Percentiles rank a stretch among this genome's conserved stretches.
These are phyloP conservation scores for Hypoxylon cercidicola DNA, from an alignment of 495 filamentous ascomycete genomes.

Conservation along the genomic window DNA sequence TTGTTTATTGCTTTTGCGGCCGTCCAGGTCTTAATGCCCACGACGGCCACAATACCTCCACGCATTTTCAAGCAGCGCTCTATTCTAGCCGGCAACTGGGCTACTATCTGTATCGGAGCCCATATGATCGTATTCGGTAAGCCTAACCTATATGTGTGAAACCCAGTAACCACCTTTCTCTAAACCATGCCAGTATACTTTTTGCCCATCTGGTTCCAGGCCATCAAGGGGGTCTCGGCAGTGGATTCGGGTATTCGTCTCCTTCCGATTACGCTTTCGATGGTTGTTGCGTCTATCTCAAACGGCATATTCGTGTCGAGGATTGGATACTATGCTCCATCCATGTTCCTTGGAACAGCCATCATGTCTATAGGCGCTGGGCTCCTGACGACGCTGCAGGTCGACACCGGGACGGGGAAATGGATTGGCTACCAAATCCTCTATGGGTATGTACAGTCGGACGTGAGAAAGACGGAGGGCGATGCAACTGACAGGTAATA, in stretches of 20 bases:
- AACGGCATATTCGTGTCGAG: conserved; percentile 58
- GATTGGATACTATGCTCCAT: conserved; percentile 71
- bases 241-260: conserved; percentile 61
- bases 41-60: conserved; percentile 75
- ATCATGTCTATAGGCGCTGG: conserved; percentile 70
- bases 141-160: conserved; percentile 45
- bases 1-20: conserved; percentile 66
- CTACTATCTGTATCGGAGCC: conserved; percentile 60
- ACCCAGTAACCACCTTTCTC: not conserved
- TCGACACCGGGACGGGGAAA: conserved; percentile 57
- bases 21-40: conserved; percentile 68
- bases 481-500: conserved; percentile 35
- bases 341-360: conserved; percentile 61
- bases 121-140: conserved; percentile 69
- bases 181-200: conserved; percentile 55
- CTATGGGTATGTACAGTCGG: conserved; percentile 53
- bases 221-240: conserved; percentile 65
- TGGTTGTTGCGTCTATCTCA: conserved; percentile 50
- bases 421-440: conserved; percentile 78
- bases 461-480: conserved; percentile 38
- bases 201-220: conserved; percentile 76
- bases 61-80: conserved; percentile 74
- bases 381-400: conserved; percentile 68
- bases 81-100: conserved; percentile 64
- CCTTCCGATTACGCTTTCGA: conserved; percentile 56